Evolutionary conservation across 805 yeast species (phyloP), one percentile per base, ranked within the genome.

Genomic region (Yamadazyma olivae): DNA sequence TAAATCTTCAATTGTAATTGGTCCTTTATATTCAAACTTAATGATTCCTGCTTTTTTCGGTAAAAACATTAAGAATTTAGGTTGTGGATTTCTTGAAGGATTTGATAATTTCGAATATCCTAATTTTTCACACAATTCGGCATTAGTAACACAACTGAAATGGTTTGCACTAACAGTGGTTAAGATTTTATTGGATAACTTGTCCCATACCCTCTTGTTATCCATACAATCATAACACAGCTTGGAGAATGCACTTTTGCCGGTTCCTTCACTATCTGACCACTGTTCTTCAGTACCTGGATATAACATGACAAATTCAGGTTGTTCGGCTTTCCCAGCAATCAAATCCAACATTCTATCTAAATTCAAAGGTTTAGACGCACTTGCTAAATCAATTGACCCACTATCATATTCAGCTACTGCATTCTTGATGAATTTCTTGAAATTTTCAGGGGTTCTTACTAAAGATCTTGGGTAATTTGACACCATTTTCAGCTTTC

Each of bases 271-370:
- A 10, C 54, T 49, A 12, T 50, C 45, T 15, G 56, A 51, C 48
- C 67, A 57, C 37, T 73, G 61, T 19, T 71, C 55, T 30, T 69
- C 65, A 4, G 69, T 56, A 3, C 79, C 58, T 2, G 90, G 89
- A 77, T 83, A 83, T 41, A 84, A 79, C 12, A 84, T 71, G 3
- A 84, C 67, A 43, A 84, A 59, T 36, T 65, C 57, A 2, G 91
- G 85, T 18, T 60, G 58, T 1, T 57, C 52, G 5, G 51, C 51
- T 13, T 71, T 64, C 1, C 87, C 86, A 0, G 74, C 73, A 7
- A 82, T 59, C 4, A 79, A 46, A 10, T 66, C 56, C 30, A 78
- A 39, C 47, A 82, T 50, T 10, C 68, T 63, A 34, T 64, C 67
- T 1, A 70, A 61, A 20, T 61, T 54, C 16, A 77, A 45, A 10